Conservation (phyloP, 257 asterid species). For the Rhazya stricta region DNA sequence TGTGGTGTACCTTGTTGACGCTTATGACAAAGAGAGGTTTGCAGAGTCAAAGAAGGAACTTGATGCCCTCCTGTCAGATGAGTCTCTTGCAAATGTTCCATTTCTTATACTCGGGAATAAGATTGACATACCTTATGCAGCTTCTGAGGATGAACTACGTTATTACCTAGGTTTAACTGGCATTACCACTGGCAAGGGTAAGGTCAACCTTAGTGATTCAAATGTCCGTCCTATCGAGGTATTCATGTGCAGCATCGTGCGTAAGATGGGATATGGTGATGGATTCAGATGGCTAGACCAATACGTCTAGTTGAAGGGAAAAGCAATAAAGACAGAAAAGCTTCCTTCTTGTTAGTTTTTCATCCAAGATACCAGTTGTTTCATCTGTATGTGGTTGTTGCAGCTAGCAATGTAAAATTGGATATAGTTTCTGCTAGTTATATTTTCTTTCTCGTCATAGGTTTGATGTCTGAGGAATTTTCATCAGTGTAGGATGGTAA, state of each 20-base stretch:
- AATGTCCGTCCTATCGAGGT: constrained; percentile 23
- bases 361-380: neutral
- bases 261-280: constrained; percentile 24
- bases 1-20: constrained; percentile 23
- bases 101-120: constrained; percentile 22
- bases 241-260: constrained; percentile 25
- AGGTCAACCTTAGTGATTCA: constrained; percentile 19
- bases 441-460: neutral
- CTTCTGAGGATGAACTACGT: constrained; percentile 20
- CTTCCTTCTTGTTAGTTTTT: neutral
- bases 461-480: neutral
- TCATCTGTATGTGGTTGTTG: neutral
- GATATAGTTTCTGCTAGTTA: neutral
- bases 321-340: neutral
- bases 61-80: constrained; percentile 23
- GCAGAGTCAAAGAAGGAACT: constrained; percentile 24
- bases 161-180: constrained; percentile 20
- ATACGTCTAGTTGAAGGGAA: constrained; percentile 8
- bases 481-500: neutral
- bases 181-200: constrained; percentile 23
- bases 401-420: constrained; percentile 7
- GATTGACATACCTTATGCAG: constrained; percentile 22
- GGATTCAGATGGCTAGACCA: constrained; percentile 24
- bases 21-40: constrained; percentile 22
- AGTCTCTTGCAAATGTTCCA: constrained; percentile 18